Conservation (phyloP, 305 asterid species). For the Fraxinus nigra region DNA sequence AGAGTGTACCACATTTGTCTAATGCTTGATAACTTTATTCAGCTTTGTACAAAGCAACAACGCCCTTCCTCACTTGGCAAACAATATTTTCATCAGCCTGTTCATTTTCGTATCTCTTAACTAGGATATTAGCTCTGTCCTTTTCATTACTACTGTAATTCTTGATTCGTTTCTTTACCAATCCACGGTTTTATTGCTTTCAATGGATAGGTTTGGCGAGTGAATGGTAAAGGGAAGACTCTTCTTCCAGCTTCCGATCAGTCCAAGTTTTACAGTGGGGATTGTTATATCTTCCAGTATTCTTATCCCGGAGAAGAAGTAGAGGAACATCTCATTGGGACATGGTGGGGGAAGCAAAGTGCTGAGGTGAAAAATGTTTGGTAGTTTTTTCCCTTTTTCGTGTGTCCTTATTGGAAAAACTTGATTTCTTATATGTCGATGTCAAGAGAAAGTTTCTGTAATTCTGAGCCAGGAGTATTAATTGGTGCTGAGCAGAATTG, state of each 20-base stretch:
- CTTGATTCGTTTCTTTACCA: constrained; percentile 16
- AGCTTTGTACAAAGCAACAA: background rate
- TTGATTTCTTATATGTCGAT: background rate
- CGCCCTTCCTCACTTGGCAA: background rate
- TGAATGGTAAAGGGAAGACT: constrained; percentile 63
- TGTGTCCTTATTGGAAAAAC: background rate
- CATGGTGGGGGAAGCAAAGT: constrained; percentile 96
- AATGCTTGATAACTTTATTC: background rate
- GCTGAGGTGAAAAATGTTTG: constrained; percentile 56
- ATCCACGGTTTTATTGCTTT: constrained; percentile 22
- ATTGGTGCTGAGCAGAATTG: background rate
- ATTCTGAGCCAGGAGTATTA: constrained; percentile 2
- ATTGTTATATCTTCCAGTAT: constrained; percentile 87
- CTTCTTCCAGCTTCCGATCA: constrained; percentile 72
- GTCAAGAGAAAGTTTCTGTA: background rate
- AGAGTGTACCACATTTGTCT: background rate
- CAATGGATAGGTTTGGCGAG: constrained; percentile 82
- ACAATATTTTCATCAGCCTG: background rate
- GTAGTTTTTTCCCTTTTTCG: constrained; percentile 1
- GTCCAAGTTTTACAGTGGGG: constrained; percentile 91
- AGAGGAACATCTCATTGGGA: constrained; percentile 87
- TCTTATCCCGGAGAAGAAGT: constrained; percentile 81
- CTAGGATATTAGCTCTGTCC: background rate
- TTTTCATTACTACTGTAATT: background rate
- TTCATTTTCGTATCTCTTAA: constrained; percentile 4